phyloP scores from a whole-genome alignment of 2,329 filamentous ascomycete genomes.

The Lachnellula hyalina region DNA sequence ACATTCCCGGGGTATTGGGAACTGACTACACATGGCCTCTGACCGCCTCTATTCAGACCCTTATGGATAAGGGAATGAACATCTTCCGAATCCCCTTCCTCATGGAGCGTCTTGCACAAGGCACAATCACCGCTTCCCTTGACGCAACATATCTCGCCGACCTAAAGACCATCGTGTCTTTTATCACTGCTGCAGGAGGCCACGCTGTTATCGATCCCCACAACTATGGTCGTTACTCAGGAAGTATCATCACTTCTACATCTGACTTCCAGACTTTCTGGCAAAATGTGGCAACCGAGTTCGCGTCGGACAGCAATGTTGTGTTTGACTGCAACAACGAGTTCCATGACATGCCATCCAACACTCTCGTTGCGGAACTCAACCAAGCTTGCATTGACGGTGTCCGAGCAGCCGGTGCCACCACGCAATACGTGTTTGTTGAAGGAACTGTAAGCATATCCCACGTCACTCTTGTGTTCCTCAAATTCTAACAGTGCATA shows the following conservation, averaged over 20 bases:
- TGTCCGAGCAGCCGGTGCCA: constrained; percentile 40
- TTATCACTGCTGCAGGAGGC: constrained; percentile 42
- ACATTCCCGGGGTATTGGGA: constrained; percentile 47
- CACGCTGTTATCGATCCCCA: constrained; percentile 46
- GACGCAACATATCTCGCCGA: constrained; percentile 31
- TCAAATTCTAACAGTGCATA: not conserved
- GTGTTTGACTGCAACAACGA: constrained; percentile 42
- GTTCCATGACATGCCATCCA: constrained; percentile 37
- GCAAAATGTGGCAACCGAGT: constrained; percentile 35
- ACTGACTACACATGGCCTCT: constrained; percentile 59
- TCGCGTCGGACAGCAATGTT: constrained; percentile 34
- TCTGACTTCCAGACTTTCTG: constrained; percentile 38
- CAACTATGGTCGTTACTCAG: constrained; percentile 46
- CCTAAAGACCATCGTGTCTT: constrained; percentile 19
- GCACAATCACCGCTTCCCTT: not conserved
- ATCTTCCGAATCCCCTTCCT: not conserved
- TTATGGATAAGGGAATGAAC: not conserved
- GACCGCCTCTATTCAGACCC: constrained; percentile 22
- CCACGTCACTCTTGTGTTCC: not conserved
- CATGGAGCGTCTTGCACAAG: not conserved
- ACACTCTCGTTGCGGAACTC: constrained; percentile 35
- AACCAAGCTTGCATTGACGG: constrained; percentile 42
- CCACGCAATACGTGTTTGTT: constrained; percentile 51
- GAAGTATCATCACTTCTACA: constrained; percentile 33
- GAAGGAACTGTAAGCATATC: constrained; percentile 39